phyloP scores from a whole-genome alignment of 768 basidiomycete species.

The Lepiota venenata region DNA sequence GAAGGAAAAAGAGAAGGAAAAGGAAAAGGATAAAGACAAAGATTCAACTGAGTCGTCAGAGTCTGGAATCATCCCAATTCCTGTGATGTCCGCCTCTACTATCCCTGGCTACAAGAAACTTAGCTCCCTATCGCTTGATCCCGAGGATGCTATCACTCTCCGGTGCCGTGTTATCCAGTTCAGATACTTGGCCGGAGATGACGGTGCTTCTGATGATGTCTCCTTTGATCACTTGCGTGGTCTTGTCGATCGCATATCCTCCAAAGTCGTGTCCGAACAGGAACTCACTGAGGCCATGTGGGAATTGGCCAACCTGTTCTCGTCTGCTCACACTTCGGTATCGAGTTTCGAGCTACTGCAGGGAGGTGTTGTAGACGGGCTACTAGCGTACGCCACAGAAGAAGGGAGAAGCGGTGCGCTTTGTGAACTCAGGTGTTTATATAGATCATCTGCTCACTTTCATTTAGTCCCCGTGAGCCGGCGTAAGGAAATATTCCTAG shows the following conservation, averaged over 20 bases:
- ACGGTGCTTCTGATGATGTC: constrained; percentile 53
- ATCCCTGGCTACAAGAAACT: constrained; percentile 69
- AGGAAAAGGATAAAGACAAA: constrained; percentile 14
- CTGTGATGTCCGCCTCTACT: constrained; percentile 37
- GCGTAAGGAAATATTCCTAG: constrained; percentile 77
- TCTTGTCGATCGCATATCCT: constrained; percentile 64
- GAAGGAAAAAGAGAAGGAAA: constrained; percentile 49
- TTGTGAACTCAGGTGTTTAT: constrained; percentile 6
- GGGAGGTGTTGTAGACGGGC: constrained; percentile 86
- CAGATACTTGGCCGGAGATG: constrained; percentile 64
- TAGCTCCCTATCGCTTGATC: constrained; percentile 67
- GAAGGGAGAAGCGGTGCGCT: constrained; percentile 53
- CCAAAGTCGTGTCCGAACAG: constrained; percentile 54
- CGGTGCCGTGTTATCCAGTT: constrained; percentile 90
- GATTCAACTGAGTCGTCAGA: constrained; percentile 14
- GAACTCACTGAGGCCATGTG: constrained; percentile 58
- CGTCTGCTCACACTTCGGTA: constrained; percentile 70
- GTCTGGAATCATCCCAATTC: constrained; percentile 21
- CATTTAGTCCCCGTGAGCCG: constrained; percentile 54
- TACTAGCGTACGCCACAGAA: constrained; percentile 80
- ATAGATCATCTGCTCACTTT: not conserved
- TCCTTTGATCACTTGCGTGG: constrained; percentile 61
- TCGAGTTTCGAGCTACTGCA: constrained; percentile 96
- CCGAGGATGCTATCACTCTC: constrained; percentile 88
- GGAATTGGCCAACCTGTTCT: constrained; percentile 79